Evolutionary conservation across 495 filamentous ascomycete species (phyloP).

Genomic region (Penicillium ochrochloron): DNA sequence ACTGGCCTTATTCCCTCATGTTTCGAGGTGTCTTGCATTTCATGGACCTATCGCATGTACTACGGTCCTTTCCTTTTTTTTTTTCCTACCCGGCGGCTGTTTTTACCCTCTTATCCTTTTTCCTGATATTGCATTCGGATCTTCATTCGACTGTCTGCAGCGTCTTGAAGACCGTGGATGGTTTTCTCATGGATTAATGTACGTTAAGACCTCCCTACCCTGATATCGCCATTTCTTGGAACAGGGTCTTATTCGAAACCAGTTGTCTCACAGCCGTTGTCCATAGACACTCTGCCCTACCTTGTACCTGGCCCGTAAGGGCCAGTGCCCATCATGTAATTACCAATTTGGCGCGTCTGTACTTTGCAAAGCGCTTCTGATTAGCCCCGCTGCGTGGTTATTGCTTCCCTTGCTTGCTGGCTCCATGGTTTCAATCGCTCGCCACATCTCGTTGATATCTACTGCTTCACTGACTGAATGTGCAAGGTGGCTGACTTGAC

Average conservation of each 20-base stretch:
- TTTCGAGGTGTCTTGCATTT: conserved; percentile 40
- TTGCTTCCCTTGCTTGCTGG: conserved; percentile 16
- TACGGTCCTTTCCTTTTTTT: conserved; percentile 30
- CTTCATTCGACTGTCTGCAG: conserved; percentile 41
- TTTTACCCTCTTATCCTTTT: conserved; percentile 34
- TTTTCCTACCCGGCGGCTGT: conserved; percentile 36
- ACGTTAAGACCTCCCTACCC: conserved; percentile 72
- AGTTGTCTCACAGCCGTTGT: conserved; percentile 58
- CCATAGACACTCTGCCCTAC: conserved; percentile 46
- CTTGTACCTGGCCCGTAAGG: conserved; percentile 38
- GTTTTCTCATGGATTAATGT: conserved; percentile 74
- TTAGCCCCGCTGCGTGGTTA: conserved; percentile 15
- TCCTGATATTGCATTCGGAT: conserved; percentile 41
- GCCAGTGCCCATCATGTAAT: conserved; percentile 44
- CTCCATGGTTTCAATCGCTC: not conserved
- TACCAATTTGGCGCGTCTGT: conserved; percentile 39
- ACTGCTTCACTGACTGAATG: conserved; percentile 7
- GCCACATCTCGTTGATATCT: conserved; percentile 7
- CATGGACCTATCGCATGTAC: conserved; percentile 42
- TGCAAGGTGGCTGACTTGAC: conserved; percentile 2
- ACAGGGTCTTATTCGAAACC: conserved; percentile 57
- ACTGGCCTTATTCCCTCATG: conserved; percentile 20
- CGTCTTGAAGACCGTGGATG: conserved; percentile 59
- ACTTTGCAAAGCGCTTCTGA: conserved; percentile 20
- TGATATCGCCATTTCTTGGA: conserved; percentile 47